Evolutionary conservation across 176 grass and related monocot genomes (phyloP), one percentile per base, ranked within the genome.

Genomic region (Pharus latifolius): DNA sequence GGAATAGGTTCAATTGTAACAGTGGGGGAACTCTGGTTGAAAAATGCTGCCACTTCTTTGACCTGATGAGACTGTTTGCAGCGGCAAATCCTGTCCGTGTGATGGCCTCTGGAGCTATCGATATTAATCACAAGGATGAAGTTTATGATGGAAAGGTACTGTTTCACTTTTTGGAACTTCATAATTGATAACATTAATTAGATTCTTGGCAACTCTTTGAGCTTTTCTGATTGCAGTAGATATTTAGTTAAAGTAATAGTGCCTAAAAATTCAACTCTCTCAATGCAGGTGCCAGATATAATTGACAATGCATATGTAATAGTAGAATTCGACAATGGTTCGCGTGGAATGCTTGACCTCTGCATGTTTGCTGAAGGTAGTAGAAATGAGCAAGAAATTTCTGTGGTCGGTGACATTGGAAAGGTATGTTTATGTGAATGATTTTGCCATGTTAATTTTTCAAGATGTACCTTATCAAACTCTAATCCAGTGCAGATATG

Each of bases 291-390:
- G 46, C 83, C 83, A 1, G 83, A 81, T 66, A 86, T 86, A 49
- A 86, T 86, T 49, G 83, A 86, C 56, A 86, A 86, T 71, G 83
- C 83, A 45, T 86, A 67, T 32, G 83, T 86, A 20, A 86, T 86
- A 49, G 71, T 86, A 17, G 83, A 86, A 65, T 86, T 86, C 63
- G 77, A 80, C 49, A 86, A 80, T 69, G 83, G 83, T 23, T 76
- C 83, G 24, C 77, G 83, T 48, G 83, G 76, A 29, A 86, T 86
- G 83, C 76, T 86, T 33, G 83, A 86, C 27, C 71, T 86, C n/a
- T 86, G 83, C 56, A 86, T 86, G 83, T 86, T 86, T 76, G 83
- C 83, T 51, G 83, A 86, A 61, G 83, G 71, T 57, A 86, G 83
- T 72, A 73, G 67, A 61, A 86, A 86, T 53, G 77, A 86, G 54